Base-by-base conservation (phyloP, 2,329 filamentous ascomycete species). In the Botryosphaeria agaves region DNA sequence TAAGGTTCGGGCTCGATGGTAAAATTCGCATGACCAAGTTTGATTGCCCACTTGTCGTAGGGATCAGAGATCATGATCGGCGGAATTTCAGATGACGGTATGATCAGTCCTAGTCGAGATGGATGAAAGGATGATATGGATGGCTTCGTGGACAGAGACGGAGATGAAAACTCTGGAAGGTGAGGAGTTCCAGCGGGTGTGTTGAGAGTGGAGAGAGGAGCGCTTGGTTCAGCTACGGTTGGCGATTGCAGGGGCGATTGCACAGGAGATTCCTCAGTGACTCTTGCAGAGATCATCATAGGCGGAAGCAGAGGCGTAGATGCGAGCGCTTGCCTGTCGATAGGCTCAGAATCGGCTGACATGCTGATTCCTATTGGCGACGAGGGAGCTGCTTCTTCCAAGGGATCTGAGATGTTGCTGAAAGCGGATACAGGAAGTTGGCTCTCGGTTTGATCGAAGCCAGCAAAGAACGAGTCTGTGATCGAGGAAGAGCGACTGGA, bases 21-120 rank as follows among this genome's bases (percentile, higher is more conserved):
- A 51, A 91, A 94, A 57, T 95, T 93, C 39, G 85, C 85, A 49
- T 95, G 85, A 17, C 87, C 87, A 9, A 95, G 69, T 33, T 72
- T 73, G 45, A 77, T 71, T 1, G 81, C 77, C 87, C 87, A 94
- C 40, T 76, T 72, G 48, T 92, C 83, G 29, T 74, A 64, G 5
- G 73, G 70, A 32, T 78, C 71, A 18, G 51, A 48, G n/a, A 72
- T 58, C 32, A 75, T 58, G 38, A 84, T 71, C 4, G 69, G 65
- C 3, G 74, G 69, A 11, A 78, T 69, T 16, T 72, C 68, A 3
- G 57, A 49, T 23, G 59, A 55, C 4, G 68, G 62, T 20, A 66
- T 58, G 34, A 44, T 34, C 33, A 45, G 59, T 29, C 54, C 57
- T 24, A 59, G 53, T 19, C 63, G 52, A 12, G 53, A 51, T 23